These are phyloP conservation scores for Paramecium pentaurelia DNA, from an alignment of 73 alveolate species.

Conservation along the genomic window DNA sequence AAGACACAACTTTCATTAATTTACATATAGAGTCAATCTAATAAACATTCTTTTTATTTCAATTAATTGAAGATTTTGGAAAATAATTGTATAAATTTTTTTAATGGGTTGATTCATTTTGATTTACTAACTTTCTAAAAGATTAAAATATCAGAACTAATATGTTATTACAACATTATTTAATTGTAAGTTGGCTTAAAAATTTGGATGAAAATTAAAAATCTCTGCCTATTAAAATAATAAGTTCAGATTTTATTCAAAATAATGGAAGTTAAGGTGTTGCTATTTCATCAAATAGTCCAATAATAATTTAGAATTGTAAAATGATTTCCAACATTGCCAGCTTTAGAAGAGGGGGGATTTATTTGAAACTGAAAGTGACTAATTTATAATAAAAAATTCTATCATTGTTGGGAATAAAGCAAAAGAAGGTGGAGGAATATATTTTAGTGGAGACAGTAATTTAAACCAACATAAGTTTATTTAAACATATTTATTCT, in stretches of 20 bases:
- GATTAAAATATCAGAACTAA: too few relatives aligned
- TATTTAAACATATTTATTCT: neutral
- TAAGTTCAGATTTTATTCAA: neutral
- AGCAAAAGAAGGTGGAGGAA: neutral
- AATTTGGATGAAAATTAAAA: too few relatives aligned
- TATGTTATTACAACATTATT: neutral
- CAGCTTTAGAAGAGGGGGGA: neutral
- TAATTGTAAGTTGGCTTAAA: neutral
- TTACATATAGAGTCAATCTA: neutral
- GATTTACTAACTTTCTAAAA: neutral
- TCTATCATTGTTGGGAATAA: neutral
- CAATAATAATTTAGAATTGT: neutral
- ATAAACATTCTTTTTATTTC: neutral
- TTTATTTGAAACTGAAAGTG: neutral
- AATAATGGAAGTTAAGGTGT: neutral
- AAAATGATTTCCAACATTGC: neutral
- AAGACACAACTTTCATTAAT: neutral
- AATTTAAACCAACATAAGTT: neutral
- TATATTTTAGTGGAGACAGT: neutral
- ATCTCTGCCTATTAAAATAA: neutral
- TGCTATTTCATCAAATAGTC: neutral
- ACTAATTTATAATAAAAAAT: neutral
- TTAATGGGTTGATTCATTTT: neutral
- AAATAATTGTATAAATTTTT: neutral
- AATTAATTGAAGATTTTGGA: too few relatives aligned